Evolutionary conservation across 306 rosid species (phyloP).

Genomic region (Heteromeles arbutifolia): DNA sequence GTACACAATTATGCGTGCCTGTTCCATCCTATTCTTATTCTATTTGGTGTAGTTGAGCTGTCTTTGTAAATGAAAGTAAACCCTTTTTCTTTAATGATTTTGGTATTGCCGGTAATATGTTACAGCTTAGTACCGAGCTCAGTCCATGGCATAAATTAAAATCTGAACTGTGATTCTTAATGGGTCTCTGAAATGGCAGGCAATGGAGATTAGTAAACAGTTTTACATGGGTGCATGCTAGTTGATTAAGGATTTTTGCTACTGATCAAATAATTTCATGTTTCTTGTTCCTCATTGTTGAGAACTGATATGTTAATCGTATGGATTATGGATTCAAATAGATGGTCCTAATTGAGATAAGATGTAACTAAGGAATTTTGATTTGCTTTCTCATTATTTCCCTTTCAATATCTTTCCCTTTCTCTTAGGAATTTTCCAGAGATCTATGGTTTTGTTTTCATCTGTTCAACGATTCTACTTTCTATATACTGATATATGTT

Average conservation of each 20-base stretch:
- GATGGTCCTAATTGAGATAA: background rate
- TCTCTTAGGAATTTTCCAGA: slow-evolving; percentile 6
- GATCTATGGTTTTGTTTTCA: background rate
- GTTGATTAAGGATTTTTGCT: slow-evolving; percentile 11
- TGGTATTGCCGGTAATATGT: background rate
- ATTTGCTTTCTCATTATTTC: no score
- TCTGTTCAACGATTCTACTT: background rate
- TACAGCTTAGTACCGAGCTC: background rate
- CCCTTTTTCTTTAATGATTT: slow-evolving; percentile 1
- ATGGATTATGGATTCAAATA: background rate
- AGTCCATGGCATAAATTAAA: background rate
- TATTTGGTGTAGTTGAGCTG: slow-evolving; percentile 28
- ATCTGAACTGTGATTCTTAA: slow-evolving; percentile 3
- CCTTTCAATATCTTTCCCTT: background rate
- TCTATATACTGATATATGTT: slow-evolving; percentile 12
- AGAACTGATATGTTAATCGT: slow-evolving; percentile 14
- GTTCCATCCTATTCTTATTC: slow-evolving; percentile 12
- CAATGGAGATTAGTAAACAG: slow-evolving; percentile 11
- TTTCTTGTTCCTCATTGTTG: slow-evolving; percentile 8
- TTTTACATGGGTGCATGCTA: slow-evolving; percentile 6
- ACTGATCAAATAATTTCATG: background rate
- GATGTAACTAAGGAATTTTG: background rate
- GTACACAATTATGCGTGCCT: slow-evolving; percentile 8
- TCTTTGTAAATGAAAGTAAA: slow-evolving; percentile 36
- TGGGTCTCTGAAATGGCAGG: background rate